These are phyloP conservation scores for Brettanomyces nanus DNA, from an alignment of 805 yeast genomes.

Conservation along the genomic window DNA sequence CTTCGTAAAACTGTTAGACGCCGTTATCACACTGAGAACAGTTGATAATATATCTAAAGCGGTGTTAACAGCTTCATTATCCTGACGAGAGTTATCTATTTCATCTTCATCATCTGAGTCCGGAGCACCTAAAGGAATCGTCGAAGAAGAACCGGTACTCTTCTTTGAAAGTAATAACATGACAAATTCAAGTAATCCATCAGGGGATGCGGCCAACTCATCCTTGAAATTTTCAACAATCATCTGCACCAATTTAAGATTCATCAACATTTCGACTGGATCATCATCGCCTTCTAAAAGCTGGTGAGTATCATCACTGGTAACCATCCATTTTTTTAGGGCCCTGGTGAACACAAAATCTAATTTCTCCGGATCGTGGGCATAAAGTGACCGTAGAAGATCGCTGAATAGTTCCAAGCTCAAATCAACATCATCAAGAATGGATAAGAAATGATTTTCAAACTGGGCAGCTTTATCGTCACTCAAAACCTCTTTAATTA, in stretches of 20 bases:
- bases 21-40: conserved; percentile 21
- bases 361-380: conserved; percentile 39
- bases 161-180: not conserved
- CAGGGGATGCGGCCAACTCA: conserved; percentile 38
- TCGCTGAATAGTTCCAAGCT: conserved; percentile 8
- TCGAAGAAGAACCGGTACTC: not conserved
- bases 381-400: conserved; percentile 26
- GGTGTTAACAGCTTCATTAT: conserved; percentile 24
- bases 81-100: conserved; percentile 24
- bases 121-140: conserved; percentile 7
- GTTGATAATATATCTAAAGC: conserved; percentile 32
- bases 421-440: conserved; percentile 6
- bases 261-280: conserved; percentile 49
- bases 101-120: conserved; percentile 36
- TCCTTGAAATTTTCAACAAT: conserved; percentile 53
- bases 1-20: conserved; percentile 4
- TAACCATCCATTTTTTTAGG: conserved; percentile 53
- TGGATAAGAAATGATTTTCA: conserved; percentile 5
- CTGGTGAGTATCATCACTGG: conserved; percentile 7
- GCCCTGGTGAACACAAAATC: conserved; percentile 40
- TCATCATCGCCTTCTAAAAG: conserved; percentile 27
- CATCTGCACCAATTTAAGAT: conserved; percentile 56
- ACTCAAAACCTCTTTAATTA: conserved; percentile 16
- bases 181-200: conserved; percentile 8
- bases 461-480: conserved; percentile 3